phyloP scores from a whole-genome alignment of 2,329 filamentous ascomycete genomes.

The Neonectria hederae region DNA sequence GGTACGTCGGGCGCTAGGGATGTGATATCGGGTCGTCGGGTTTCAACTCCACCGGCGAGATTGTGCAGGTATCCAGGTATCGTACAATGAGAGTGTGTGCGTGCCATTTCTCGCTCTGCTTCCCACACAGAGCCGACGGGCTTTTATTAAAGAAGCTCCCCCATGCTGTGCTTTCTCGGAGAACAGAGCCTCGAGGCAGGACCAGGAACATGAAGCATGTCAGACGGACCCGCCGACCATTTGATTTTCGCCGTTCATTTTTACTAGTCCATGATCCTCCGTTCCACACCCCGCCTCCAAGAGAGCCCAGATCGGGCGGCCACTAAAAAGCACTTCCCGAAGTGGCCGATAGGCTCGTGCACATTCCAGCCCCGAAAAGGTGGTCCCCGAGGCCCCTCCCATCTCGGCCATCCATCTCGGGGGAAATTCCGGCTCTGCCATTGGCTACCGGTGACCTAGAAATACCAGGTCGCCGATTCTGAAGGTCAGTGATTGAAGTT shows the following conservation, averaged over 20 bases:
- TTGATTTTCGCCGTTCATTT: neutral
- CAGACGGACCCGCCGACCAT: constrained; percentile 6
- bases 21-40: neutral
- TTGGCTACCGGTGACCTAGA: neutral
- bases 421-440: neutral
- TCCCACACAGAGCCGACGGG: neutral
- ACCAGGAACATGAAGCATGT: constrained; percentile 2
- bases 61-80: too few species aligned
- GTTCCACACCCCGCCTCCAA: too few species aligned
- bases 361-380: neutral
- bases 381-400: neutral
- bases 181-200: neutral
- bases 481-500: too few species aligned
- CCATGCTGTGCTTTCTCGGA: neutral
- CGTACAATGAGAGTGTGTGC: too few species aligned
- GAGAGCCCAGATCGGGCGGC: neutral
- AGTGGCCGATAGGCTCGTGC: neutral
- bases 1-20: neutral
- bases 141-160: neutral
- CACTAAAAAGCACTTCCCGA: neutral
- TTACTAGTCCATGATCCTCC: neutral
- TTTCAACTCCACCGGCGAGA: neutral
- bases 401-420: neutral
- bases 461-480: neutral
- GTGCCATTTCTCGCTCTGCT: neutral